Evolutionary conservation across 495 filamentous ascomycete species (phyloP).

Genomic region (Lentithecium fluviatile): DNA sequence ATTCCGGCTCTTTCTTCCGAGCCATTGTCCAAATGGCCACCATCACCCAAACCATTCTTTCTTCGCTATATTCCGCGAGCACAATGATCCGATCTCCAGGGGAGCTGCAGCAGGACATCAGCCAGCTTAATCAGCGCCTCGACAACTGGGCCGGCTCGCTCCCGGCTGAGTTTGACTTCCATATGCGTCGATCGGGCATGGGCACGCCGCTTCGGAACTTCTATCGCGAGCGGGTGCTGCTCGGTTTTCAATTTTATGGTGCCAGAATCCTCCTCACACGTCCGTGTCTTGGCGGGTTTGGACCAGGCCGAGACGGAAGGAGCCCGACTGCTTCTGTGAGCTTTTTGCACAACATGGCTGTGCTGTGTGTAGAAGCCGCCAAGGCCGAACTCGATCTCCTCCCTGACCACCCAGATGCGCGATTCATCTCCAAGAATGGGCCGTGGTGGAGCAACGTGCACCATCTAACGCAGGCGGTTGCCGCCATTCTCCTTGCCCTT

Average conservation of each 20-base stretch:
- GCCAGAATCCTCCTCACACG: conserved; percentile 19
- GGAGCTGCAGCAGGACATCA: conserved; percentile 10
- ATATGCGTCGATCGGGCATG: background rate
- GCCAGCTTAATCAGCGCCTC: conserved; percentile 1
- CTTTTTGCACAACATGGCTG: conserved; percentile 7
- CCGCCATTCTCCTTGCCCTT: conserved; percentile 13
- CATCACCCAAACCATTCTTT: conserved; percentile 18
- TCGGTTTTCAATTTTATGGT: conserved; percentile 7
- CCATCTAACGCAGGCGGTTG: conserved; percentile 17
- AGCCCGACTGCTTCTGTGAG: background rate
- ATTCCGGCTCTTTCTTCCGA: conserved; percentile 14
- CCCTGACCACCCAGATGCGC: conserved; percentile 17
- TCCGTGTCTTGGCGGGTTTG: conserved; percentile 5
- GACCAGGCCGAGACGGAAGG: background rate
- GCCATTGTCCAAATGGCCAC: conserved; percentile 11
- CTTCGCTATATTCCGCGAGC: conserved; percentile 15
- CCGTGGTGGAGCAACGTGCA: conserved; percentile 27
- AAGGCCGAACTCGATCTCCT: conserved; percentile 7
- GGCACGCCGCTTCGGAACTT: background rate
- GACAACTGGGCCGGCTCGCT: conserved; percentile 10
- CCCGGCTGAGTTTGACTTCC: conserved; percentile 13
- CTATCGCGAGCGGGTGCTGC: conserved; percentile 4
- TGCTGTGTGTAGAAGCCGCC: conserved; percentile 9
- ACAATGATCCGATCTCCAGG: conserved; percentile 7
- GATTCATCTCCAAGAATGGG: conserved; percentile 13